phyloP scores from a whole-genome alignment of 352 stramenopile genomes.

The Globisporangium cylindrosporum region DNA sequence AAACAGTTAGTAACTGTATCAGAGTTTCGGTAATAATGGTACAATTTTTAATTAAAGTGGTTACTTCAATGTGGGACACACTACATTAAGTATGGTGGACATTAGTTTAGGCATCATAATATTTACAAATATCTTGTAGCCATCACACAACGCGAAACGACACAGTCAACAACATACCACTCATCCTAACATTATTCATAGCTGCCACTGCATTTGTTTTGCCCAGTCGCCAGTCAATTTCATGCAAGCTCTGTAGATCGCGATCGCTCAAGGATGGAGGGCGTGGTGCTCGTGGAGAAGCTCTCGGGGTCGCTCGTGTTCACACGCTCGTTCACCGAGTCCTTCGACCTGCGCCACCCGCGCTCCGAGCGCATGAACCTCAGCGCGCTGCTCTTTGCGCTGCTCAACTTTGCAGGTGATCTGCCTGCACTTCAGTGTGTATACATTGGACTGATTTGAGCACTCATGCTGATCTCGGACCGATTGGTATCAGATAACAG shows the following conservation, averaged over 20 bases:
- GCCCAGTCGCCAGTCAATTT: background rate
- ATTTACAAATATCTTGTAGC: too few relatives aligned
- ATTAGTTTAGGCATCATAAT: too few relatives aligned
- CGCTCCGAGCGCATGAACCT: conserved; percentile 63
- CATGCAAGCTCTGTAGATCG: too few relatives aligned
- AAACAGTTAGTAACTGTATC: too few relatives aligned
- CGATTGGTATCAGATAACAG: conserved; percentile 6
- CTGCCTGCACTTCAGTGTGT: background rate
- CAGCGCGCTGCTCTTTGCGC: conserved; percentile 53
- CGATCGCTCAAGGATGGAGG: conserved; percentile 36
- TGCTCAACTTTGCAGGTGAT: conserved; percentile 56
- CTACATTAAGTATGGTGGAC: too few relatives aligned
- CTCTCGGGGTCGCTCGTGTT: conserved; percentile 46
- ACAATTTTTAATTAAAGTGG: too few relatives aligned
- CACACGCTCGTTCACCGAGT: conserved; percentile 42
- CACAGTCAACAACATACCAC: too few relatives aligned
- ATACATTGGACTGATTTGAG: background rate
- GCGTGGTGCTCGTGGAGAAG: conserved; percentile 50
- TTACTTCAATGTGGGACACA: too few relatives aligned
- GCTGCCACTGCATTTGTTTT: background rate
- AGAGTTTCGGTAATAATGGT: too few relatives aligned
- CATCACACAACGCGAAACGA: too few relatives aligned
- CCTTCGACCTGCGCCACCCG: conserved; percentile 47
- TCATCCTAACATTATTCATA: background rate
- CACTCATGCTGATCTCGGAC: too few relatives aligned